These are phyloP conservation scores for Penicillium hesseltinei DNA, from an alignment of 2,329 filamentous ascomycete genomes.

Conservation along the genomic window DNA sequence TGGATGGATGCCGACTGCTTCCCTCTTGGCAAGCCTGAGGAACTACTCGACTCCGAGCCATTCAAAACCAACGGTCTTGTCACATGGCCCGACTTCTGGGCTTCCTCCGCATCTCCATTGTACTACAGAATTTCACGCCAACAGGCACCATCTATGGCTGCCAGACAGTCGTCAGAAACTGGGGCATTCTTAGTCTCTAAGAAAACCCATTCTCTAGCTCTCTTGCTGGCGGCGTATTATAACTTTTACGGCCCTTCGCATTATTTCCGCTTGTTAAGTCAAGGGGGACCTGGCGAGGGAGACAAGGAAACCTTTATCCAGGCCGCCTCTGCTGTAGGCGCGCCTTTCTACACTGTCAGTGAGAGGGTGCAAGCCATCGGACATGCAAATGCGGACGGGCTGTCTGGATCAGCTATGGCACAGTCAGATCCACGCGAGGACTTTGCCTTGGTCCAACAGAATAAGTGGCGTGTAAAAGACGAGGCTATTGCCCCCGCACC, in stretches of 20 bases:
- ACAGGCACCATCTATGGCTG: constrained; percentile 32
- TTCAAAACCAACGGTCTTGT: constrained; percentile 55
- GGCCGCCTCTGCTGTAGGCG: constrained; percentile 34
- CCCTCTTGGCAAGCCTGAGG: constrained; percentile 47
- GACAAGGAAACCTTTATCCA: constrained; percentile 43
- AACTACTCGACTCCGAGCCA: constrained; percentile 52
- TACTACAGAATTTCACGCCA: constrained; percentile 44
- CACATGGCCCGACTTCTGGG: constrained; percentile 58
- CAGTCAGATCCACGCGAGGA: constrained; percentile 43
- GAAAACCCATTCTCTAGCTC: constrained; percentile 33
- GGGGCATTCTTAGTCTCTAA: constrained; percentile 40
- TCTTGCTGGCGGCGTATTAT: constrained; percentile 40
- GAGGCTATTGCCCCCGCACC: constrained; percentile 31
- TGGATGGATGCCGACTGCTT: constrained; percentile 61
- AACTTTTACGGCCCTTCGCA: constrained; percentile 39
- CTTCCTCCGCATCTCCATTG: constrained; percentile 44
- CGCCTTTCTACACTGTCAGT: constrained; percentile 38
- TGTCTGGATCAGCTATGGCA: constrained; percentile 39
- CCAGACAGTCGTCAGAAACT: constrained; percentile 38
- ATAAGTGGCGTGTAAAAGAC: constrained; percentile 36
- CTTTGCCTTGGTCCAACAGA: constrained; percentile 31
- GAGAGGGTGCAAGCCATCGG: constrained; percentile 38
- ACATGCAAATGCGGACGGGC: constrained; percentile 27
- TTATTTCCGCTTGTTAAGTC: constrained; percentile 40
- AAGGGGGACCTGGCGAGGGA: constrained; percentile 40